phyloP scores from a whole-genome alignment of 225 moss, liverwort and hornwort species.

The Rhytidiadelphus loreus region DNA sequence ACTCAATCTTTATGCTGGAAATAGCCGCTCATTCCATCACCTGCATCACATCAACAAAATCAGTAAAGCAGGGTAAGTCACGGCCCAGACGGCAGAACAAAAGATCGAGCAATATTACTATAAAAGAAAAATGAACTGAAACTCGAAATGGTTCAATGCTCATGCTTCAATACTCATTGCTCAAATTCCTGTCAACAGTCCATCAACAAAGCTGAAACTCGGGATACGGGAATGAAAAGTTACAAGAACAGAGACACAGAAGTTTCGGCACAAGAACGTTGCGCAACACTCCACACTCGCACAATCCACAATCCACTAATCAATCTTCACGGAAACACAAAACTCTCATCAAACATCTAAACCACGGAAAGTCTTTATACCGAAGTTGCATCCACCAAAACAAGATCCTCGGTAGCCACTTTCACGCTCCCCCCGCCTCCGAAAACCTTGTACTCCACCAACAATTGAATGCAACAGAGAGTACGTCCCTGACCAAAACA shows the following conservation, averaged over 20 bases:
- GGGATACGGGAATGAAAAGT: not conserved
- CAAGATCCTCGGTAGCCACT: not conserved
- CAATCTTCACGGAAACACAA: not conserved
- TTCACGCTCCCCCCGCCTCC: not conserved
- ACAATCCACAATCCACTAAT: not conserved
- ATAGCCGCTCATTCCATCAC: not conserved
- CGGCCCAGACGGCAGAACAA: not conserved
- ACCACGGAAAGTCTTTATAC: not conserved
- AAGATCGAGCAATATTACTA: not conserved
- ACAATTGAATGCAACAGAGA: not conserved
- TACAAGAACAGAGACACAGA: not conserved
- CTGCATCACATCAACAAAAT: constrained; percentile 1
- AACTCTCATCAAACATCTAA: not conserved
- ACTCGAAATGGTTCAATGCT: not conserved
- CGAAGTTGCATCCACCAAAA: not conserved
- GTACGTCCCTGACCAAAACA: constrained; percentile 1
- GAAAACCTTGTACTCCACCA: not conserved
- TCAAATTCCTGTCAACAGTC: not conserved
- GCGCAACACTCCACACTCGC: not conserved
- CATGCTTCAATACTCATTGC: not conserved
- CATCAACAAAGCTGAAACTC: not conserved
- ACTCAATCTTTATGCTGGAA: not conserved
- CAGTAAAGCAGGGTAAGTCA: not conserved
- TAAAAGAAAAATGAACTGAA: no score
- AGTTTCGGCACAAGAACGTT: not conserved